These are phyloP conservation scores for Cylindrodendrum hubeiense DNA, from an alignment of 2,329 filamentous ascomycete species.

Conservation along the genomic window DNA sequence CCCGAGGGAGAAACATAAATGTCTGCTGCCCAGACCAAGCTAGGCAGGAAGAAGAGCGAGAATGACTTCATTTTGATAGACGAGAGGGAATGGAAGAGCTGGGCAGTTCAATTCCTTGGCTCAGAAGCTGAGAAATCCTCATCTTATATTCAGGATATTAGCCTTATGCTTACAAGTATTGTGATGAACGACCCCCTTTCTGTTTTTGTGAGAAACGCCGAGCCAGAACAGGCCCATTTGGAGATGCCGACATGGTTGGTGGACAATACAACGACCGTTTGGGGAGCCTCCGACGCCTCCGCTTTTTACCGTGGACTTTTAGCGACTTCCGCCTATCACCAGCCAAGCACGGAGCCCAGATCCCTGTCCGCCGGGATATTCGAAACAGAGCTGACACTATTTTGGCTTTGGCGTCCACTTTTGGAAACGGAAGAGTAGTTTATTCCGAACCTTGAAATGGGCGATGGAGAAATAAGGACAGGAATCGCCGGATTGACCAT, in stretches of 20 bases:
- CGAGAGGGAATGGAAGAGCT: neutral
- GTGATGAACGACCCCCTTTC: neutral
- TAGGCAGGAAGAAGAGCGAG: conserved; percentile 7
- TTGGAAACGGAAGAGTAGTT: conserved; percentile 4
- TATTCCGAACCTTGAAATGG: neutral
- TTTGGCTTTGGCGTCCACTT: conserved; percentile 1
- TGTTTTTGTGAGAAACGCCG: neutral
- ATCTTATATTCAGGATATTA: neutral
- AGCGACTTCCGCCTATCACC: conserved; percentile 14
- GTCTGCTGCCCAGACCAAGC: conserved; percentile 41
- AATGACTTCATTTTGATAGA: conserved; percentile 13
- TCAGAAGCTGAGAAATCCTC: neutral
- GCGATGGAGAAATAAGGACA: neutral
- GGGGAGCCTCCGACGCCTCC: neutral
- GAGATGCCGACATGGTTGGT: conserved; percentile 4
- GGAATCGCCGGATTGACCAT: neutral
- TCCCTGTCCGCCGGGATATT: neutral
- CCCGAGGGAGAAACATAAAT: conserved; percentile 60
- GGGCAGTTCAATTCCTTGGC: neutral
- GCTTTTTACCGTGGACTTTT: conserved; percentile 2
- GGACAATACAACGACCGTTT: neutral
- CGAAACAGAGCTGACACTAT: conserved; percentile 4
- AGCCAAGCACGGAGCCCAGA: neutral
- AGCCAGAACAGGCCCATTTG: neutral
- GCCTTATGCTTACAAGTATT: neutral